A percentile compares a stretch with the other conserved stretches of the same genome.
Conservation (phyloP, 129 eudicot genomes). For the Smallanthus sonchifolius region DNA sequence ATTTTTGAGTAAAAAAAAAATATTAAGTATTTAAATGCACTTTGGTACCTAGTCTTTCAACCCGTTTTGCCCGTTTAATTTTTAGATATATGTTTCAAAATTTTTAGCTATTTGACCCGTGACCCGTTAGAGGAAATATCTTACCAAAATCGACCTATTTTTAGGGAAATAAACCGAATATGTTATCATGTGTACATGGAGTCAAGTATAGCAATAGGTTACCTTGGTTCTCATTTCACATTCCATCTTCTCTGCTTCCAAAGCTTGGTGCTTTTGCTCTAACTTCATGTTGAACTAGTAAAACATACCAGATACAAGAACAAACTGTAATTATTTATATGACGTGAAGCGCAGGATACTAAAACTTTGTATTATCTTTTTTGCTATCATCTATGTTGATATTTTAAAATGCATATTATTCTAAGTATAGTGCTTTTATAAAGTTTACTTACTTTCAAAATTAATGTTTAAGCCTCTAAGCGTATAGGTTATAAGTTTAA, state of each 20-base stretch:
- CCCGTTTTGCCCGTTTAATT: background rate
- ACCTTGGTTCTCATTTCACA: constrained; percentile 72
- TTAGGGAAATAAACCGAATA: background rate
- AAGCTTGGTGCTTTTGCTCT: constrained; percentile 72
- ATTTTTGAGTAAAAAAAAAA: background rate
- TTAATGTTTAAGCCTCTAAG: no score
- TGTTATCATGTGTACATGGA: background rate
- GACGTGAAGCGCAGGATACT: no score
- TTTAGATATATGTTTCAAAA: background rate
- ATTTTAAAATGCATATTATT: no score
- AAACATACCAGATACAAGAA: background rate
- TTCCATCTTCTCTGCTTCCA: constrained; percentile 79
- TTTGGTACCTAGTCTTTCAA: background rate
- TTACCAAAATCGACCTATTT: background rate
- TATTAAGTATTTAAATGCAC: background rate
- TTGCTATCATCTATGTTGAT: no score
- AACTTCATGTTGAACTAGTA: constrained; percentile 60
- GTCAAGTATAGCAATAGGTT: constrained; percentile 11
- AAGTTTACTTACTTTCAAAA: no score
- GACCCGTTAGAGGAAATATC: background rate
- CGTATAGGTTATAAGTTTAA: background rate
- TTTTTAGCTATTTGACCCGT: background rate
- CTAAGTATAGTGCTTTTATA: no score
- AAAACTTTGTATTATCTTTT: no score
- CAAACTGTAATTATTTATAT: background rate